Conservation (phyloP, 1,139 yeast genomes). For the Kurtzmaniella natalensis region DNA sequence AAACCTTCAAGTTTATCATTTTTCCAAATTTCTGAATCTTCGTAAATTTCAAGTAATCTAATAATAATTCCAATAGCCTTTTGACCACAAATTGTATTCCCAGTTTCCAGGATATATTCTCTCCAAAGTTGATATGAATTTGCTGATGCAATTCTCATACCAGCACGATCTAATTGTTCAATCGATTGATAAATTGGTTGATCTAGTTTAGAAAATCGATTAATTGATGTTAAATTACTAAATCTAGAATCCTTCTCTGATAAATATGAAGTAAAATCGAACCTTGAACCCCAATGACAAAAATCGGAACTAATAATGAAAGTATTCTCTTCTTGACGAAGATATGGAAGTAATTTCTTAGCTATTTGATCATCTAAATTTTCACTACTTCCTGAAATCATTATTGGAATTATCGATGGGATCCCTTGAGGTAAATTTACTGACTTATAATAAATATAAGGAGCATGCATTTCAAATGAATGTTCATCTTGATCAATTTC, state of each 20-base stretch:
- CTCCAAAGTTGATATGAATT: conserved; percentile 61
- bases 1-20: conserved; percentile 25
- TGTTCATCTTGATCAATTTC: conserved; percentile 82
- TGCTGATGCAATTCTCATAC: conserved; percentile 58
- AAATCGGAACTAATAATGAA: conserved; percentile 87
- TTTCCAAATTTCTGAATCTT: conserved; percentile 7
- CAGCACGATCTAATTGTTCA: conserved; percentile 63
- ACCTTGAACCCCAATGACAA: conserved; percentile 92
- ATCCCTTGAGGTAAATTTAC: conserved; percentile 28
- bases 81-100: conserved; percentile 93
- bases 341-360: conserved; percentile 45
- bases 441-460: conserved; percentile 56
- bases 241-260: conserved; percentile 16
- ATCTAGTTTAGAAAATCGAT: conserved; percentile 5
- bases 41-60: conserved; percentile 39
- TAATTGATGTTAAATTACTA: conserved; percentile 5
- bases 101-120: conserved; percentile 60
- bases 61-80: conserved; percentile 71
- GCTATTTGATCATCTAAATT: conserved; percentile 45
- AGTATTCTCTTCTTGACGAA: conserved; percentile 54
- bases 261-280: conserved; percentile 65
- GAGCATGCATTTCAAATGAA: conserved; percentile 92
- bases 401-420: conserved; percentile 69
- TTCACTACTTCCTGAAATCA: conserved; percentile 63
- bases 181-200: conserved; percentile 65